Conservation (phyloP, 1,284 basidiomycete species). For the Sanghuangporus baumii region DNA sequence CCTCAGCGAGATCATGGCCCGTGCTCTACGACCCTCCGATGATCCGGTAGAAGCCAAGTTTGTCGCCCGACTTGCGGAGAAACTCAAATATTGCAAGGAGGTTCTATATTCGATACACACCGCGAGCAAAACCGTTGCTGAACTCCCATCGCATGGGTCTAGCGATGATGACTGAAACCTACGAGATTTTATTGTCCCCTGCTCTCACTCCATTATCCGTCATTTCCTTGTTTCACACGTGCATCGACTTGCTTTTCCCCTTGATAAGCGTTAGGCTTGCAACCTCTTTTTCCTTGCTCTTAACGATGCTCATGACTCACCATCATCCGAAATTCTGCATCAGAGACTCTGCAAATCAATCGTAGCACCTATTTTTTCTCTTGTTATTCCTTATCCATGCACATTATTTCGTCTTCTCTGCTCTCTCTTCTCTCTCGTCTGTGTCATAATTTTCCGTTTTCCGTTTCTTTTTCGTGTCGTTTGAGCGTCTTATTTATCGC, state of each 20-base stretch:
- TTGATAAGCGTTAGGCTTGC: background rate
- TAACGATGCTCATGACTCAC: background rate
- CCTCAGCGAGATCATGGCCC: slow-evolving; percentile 67
- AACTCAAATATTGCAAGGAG: slow-evolving; percentile 80
- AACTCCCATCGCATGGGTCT: slow-evolving; percentile 2
- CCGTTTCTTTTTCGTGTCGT: background rate
- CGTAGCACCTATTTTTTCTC: background rate
- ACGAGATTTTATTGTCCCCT: background rate
- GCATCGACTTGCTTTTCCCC: background rate
- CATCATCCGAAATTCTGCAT: background rate
- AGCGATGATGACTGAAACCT: slow-evolving; percentile 1
- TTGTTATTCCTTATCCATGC: background rate
- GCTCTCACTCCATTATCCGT: background rate
- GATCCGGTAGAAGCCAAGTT: slow-evolving; percentile 56
- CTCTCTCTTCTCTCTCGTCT: background rate
- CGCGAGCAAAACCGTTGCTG: slow-evolving; percentile 21
- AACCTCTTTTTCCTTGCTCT: no score
- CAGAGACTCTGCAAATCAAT: background rate
- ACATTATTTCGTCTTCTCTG: background rate
- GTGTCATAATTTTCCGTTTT: background rate
- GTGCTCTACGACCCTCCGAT: slow-evolving; percentile 38
- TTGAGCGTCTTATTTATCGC: background rate
- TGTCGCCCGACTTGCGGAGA: slow-evolving; percentile 60
- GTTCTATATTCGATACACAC: slow-evolving; percentile 61
- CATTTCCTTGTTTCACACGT: background rate